Percentiles rank a stretch among this genome's conserved stretches.
Conservation (phyloP, 1,284 basidiomycete genomes). For the Ceratobasidium sp. region DNA sequence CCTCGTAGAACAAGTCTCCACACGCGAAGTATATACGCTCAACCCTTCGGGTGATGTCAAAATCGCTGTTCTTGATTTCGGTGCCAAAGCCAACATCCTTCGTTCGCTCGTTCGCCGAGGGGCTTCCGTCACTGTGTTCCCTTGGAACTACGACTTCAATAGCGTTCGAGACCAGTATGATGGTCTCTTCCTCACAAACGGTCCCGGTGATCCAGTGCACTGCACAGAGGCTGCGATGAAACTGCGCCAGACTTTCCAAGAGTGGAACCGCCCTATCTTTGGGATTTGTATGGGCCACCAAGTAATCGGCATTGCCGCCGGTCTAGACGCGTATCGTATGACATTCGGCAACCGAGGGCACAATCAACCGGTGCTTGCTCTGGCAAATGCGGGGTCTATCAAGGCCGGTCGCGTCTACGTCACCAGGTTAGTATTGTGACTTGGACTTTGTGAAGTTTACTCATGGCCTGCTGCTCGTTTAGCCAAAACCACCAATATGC, state of each 20-base stretch:
- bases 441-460: conserved; percentile 6
- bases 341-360: conserved; percentile 99
- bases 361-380: conserved; percentile 96
- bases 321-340: conserved; percentile 96
- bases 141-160: conserved; percentile 98
- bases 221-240: conserved; percentile 88
- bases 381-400: conserved; percentile 90
- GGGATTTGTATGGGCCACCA: conserved; percentile 99
- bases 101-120: conserved; percentile 91
- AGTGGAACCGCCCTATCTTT: conserved; percentile 95
- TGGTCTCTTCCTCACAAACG: conserved; percentile 96
- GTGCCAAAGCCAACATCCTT: conserved; percentile 96
- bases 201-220: conserved; percentile 92
- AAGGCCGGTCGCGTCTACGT: conserved; percentile 97
- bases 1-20: conserved; percentile 93
- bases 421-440: conserved; percentile 72
- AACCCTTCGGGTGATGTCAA: conserved; percentile 89
- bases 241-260: conserved; percentile 80
- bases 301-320: conserved; percentile 96
- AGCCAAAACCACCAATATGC: conserved; percentile 97
- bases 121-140: conserved; percentile 93
- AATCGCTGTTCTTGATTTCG: conserved; percentile 97
- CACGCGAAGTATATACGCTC: conserved; percentile 83
- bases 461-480: conserved; percentile 33
- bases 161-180: conserved; percentile 88